These are phyloP conservation scores for Populus euphratica DNA, from an alignment of 345 rosid genomes.

Conservation along the genomic window DNA sequence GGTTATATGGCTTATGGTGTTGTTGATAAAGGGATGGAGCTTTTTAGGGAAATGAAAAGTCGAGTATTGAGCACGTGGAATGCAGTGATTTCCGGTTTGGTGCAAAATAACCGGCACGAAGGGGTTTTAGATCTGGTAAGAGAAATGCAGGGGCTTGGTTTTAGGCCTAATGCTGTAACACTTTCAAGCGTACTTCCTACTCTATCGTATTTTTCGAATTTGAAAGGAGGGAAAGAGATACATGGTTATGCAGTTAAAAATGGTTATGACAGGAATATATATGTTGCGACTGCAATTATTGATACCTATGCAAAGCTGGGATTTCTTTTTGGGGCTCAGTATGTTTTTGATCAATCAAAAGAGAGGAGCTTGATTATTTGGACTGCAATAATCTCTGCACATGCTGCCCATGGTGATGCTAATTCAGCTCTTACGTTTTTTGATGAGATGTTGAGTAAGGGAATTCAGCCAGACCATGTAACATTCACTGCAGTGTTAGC, in stretches of 20 bases:
- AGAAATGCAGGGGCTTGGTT: slow-evolving; percentile 55
- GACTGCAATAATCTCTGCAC: slow-evolving; percentile 80
- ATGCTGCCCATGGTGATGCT: slow-evolving; percentile 73
- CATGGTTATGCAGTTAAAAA: slow-evolving; percentile 66
- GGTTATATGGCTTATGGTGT: slow-evolving; percentile 73
- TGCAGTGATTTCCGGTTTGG: slow-evolving; percentile 71
- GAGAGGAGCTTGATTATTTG: slow-evolving; percentile 66
- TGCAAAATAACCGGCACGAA: slow-evolving; percentile 58
- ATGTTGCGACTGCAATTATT: slow-evolving; percentile 63
- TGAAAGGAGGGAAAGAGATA: slow-evolving; percentile 72
- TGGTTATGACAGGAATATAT: slow-evolving; percentile 43
- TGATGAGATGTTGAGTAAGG: slow-evolving; percentile 47
- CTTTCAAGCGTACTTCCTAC: slow-evolving; percentile 66
- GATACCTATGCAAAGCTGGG: slow-evolving; percentile 76
- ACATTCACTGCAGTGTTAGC: slow-evolving; percentile 69
- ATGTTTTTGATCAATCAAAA: slow-evolving; percentile 51
- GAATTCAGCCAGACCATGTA: slow-evolving; percentile 64
- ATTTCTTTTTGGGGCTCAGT: slow-evolving; percentile 51
- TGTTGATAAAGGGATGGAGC: slow-evolving; percentile 50
- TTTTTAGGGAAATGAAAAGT: slow-evolving; percentile 47
- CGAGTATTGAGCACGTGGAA: slow-evolving; percentile 70
- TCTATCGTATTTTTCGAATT: slow-evolving; percentile 45
- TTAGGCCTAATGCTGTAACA: slow-evolving; percentile 59
- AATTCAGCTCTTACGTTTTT: slow-evolving; percentile 45
- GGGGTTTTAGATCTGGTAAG: slow-evolving; percentile 44